A percentile compares a stretch with the other conserved stretches of the same genome.
These are phyloP conservation scores for Ceratonia siliqua DNA, from an alignment of 306 rosid species.

Conservation along the genomic window DNA sequence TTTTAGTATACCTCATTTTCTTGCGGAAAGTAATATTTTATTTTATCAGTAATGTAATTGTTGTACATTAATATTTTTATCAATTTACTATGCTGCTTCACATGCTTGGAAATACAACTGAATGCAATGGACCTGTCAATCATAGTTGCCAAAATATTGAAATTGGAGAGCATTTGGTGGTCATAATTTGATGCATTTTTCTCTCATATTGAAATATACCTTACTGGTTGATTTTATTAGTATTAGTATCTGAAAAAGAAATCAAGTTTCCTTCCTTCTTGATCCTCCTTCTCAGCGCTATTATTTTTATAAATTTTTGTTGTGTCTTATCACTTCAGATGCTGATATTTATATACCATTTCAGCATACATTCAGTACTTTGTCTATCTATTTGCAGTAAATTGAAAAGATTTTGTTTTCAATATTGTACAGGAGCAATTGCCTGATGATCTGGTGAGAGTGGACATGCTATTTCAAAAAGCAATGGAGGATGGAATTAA, in stretches of 20 bases:
- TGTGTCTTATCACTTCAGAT: background rate
- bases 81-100: no score
- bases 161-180: no score
- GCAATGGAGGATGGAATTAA: slow-evolving; percentile 76
- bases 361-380: slow-evolving; percentile 21
- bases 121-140: no score
- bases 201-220: no score
- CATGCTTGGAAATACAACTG: no score
- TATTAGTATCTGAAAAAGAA: background rate
- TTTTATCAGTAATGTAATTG: no score
- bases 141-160: no score
- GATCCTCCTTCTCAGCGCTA: background rate
- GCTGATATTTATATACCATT: no score
- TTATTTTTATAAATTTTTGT: background rate
- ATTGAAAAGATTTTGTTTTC: slow-evolving; percentile 29
- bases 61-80: no score
- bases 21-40: no score
- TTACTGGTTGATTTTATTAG: background rate
- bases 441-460: slow-evolving; percentile 78
- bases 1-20: no score
- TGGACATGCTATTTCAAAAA: slow-evolving; percentile 72
- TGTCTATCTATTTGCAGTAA: slow-evolving; percentile 15
- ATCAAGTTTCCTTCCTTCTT: background rate
- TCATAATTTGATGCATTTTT: no score
- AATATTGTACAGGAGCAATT: slow-evolving; percentile 73